Percentiles rank a stretch among this genome's conserved stretches.
Evolutionary conservation across 23 red algal genomes (phyloP).

Genomic region (Pyropia haitanensis): DNA sequence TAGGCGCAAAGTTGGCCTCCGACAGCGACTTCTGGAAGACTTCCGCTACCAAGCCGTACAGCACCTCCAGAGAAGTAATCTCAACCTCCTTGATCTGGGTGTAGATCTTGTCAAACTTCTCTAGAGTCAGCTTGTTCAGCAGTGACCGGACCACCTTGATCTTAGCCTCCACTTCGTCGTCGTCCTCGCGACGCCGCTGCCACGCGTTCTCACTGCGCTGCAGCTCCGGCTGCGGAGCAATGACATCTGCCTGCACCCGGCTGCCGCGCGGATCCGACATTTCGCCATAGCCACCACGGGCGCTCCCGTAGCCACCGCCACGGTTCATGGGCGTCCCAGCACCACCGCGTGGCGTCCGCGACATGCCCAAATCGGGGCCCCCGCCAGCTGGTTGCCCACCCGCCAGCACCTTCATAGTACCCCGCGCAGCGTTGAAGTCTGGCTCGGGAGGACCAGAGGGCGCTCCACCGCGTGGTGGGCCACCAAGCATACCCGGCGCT

Average conservation of each 20-base stretch:
- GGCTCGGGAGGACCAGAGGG: too few species aligned
- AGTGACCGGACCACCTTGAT: slow-evolving; percentile 68
- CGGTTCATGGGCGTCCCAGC: background rate
- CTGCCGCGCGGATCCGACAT: background rate
- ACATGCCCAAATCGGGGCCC: background rate
- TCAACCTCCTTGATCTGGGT: slow-evolving; percentile 78
- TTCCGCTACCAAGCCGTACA: slow-evolving; percentile 73
- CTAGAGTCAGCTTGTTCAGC: slow-evolving; percentile 95
- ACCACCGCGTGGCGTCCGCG: background rate
- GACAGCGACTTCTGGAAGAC: slow-evolving; percentile 93
- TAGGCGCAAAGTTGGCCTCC: slow-evolving; percentile 79
- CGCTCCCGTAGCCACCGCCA: background rate
- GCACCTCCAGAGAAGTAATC: slow-evolving; percentile 40
- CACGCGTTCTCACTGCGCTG: slow-evolving; percentile 77
- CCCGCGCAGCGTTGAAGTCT: too few species aligned
- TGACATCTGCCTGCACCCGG: background rate
- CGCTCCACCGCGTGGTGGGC: too few species aligned
- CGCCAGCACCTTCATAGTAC: background rate
- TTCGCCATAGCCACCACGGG: background rate
- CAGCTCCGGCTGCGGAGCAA: slow-evolving; percentile 10
- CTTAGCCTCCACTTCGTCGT: slow-evolving; percentile 65
- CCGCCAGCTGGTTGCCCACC: background rate
- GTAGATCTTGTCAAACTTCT: slow-evolving; percentile 97
- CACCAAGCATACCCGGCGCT: too few species aligned
- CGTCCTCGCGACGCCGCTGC: slow-evolving; percentile 56